Evolutionary conservation across 2,329 filamentous ascomycete genomes (phyloP).

Genomic region (Penicillium expansum): DNA sequence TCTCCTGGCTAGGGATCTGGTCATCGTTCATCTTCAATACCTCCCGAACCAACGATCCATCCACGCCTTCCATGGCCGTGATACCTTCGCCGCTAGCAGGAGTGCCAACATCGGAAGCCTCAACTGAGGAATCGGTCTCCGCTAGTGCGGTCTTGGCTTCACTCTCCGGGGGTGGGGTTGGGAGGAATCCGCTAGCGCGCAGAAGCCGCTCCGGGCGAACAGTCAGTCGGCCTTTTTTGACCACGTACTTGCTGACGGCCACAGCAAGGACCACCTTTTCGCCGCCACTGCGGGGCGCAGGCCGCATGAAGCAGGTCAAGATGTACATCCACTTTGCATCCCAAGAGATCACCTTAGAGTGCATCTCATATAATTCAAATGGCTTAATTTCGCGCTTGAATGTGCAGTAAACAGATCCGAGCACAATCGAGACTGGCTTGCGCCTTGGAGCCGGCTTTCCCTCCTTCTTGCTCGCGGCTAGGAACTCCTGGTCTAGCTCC

Average conservation of each 20-base stretch:
- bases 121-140: slow-evolving; percentile 21
- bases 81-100: slow-evolving; percentile 35
- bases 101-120: slow-evolving; percentile 33
- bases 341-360: slow-evolving; percentile 68
- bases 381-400: slow-evolving; percentile 73
- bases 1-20: slow-evolving; percentile 27
- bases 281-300: slow-evolving; percentile 43
- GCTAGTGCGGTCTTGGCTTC: slow-evolving; percentile 18
- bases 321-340: slow-evolving; percentile 81
- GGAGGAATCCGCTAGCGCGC: slow-evolving; percentile 69
- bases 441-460: slow-evolving; percentile 51
- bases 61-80: slow-evolving; percentile 33
- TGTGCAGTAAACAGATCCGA: slow-evolving; percentile 70
- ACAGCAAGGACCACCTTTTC: slow-evolving; percentile 68
- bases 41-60: slow-evolving; percentile 36
- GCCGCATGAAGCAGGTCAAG: slow-evolving; percentile 67
- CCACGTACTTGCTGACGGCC: slow-evolving; percentile 75
- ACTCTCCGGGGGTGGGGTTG: slow-evolving; percentile 63
- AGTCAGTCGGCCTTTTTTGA: slow-evolving; percentile 78
- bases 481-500: slow-evolving; percentile 53
- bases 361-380: slow-evolving; percentile 69
- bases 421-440: slow-evolving; percentile 59
- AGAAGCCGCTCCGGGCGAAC: slow-evolving; percentile 78
- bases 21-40: slow-evolving; percentile 36
- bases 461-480: slow-evolving; percentile 50